Evolutionary conservation across 208 protist species (phyloP).

Genomic region (Giardia muris): DNA sequence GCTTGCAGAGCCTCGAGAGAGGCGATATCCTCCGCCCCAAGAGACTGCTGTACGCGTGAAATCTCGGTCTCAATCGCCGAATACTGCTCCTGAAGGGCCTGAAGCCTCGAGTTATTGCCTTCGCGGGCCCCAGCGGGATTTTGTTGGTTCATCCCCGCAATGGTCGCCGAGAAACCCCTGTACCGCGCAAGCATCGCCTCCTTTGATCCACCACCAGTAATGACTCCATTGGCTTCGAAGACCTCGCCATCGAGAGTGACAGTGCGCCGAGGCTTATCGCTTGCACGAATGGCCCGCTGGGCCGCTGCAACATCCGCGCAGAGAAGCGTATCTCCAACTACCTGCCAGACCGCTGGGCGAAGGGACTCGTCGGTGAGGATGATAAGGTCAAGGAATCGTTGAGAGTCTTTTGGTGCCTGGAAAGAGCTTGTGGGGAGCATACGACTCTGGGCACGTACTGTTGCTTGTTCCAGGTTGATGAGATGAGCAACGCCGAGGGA

Average conservation of each 20-base stretch:
- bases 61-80: too few relatives aligned
- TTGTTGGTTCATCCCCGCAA: too few relatives aligned
- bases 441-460: not conserved
- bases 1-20: too few relatives aligned
- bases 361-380: not conserved
- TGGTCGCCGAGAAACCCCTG: not conserved
- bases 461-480: slow-evolving; percentile 28
- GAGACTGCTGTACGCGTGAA: too few relatives aligned
- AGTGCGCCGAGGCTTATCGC: not conserved
- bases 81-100: too few relatives aligned
- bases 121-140: not conserved
- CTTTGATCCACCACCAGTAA: slow-evolving; percentile 17
- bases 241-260: slow-evolving; percentile 33
- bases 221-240: slow-evolving; percentile 13
- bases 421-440: not conserved
- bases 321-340: slow-evolving; percentile 13
- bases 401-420: not conserved
- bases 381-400: slow-evolving; percentile 30
- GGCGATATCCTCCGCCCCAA: too few relatives aligned
- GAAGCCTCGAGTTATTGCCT: too few relatives aligned
- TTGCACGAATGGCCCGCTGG: not conserved
- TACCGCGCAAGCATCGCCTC: not conserved
- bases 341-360: slow-evolving; percentile 19
- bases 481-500: slow-evolving; percentile 18
- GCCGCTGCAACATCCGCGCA: slow-evolving; percentile 25